Base-by-base conservation (phyloP, 2,329 filamentous ascomycete genomes). In the Aspergillus brasiliensis region DNA sequence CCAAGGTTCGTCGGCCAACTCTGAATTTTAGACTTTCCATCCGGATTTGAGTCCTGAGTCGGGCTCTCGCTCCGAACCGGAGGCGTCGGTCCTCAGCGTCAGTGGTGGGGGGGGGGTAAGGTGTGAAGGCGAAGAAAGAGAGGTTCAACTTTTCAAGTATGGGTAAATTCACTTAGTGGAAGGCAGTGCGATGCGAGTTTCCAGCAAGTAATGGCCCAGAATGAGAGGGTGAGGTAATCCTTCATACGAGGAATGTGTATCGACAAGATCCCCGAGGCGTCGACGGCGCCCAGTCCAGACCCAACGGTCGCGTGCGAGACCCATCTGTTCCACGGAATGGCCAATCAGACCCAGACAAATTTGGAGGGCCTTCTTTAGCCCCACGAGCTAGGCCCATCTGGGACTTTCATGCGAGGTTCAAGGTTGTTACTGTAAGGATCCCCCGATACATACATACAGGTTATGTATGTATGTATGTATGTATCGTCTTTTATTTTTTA, bases 251-350 rank as follows among this genome's bases (percentile, higher is more conserved):
- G 25, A 10, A 27, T 11, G n/a, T 21, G 17, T 44, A 44, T 21
- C 40, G 44, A 48, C 44, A 48, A 48, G 44, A 48, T 48, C 44
- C 44, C 44, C 44, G 44, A 42, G 40, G 19, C 34, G 48, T 51
- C 55, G 47, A 57, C 55, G 47, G 55, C 55, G 47, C 28, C 55
- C 19, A 60, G 58, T 57, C 55, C 58, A 60, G 55, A 58, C 54
- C 44, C 56, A 61, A 58, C 49, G 40, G 49, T 58, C 37, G 49
- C 49, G 25, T 58, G 59, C 19, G 42, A 56, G 55, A 53, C 44
- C 58, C 49, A 58, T 51, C 34, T 19, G 38, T 46, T 47, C 17
- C 23, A 37, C 23, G 28, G 28, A 51, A 48, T 17, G 37, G 15
- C 59, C 59, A 61, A 58, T 61, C 7, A 58, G 17, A 27, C n/a